Percentiles rank a stretch among this genome's conserved stretches.
Conservation (phyloP, 1,139 yeast species). For the Hemisphaericaspora subhashii region DNA sequence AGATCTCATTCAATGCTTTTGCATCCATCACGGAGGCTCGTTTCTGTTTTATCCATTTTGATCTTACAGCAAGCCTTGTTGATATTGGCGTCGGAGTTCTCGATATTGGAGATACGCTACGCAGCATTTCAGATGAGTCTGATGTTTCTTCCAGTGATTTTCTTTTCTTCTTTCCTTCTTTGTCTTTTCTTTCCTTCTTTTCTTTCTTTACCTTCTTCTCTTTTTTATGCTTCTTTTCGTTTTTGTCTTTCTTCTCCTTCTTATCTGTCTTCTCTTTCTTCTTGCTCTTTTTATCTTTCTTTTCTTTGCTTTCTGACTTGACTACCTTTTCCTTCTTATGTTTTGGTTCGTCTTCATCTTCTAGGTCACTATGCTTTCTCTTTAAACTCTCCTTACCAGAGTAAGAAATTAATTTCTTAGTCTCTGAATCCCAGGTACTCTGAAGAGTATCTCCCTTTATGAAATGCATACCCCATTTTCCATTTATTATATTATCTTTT, state of each 20-base stretch:
- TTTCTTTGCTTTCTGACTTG: constrained; percentile 23
- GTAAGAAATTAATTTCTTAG: constrained; percentile 34
- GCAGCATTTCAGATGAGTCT: constrained; percentile 9
- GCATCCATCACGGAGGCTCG: constrained; percentile 89
- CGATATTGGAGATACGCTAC: constrained; percentile 36
- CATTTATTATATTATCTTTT: constrained; percentile 65
- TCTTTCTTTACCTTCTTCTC: constrained; percentile 30
- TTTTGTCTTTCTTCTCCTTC: constrained; percentile 22
- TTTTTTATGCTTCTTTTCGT: constrained; percentile 29
- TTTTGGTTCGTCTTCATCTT: constrained; percentile 14
- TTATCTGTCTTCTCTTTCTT: constrained; percentile 23
- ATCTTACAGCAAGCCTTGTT: constrained; percentile 75
- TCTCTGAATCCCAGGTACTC: constrained; percentile 81
- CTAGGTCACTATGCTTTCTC: constrained; percentile 13
- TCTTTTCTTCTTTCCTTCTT: constrained; percentile 15
- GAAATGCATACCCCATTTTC: constrained; percentile 86
- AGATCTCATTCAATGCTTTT: constrained; percentile 85
- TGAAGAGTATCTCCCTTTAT: constrained; percentile 79
- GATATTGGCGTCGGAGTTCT: constrained; percentile 36
- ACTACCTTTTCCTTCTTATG: constrained; percentile 23
- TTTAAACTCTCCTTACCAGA: constrained; percentile 13
- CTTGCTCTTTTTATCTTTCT: constrained; percentile 23
- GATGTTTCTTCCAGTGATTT: constrained; percentile 15
- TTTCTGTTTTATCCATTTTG: constrained; percentile 84
- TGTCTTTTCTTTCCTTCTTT: constrained; percentile 27